Evolutionary conservation across 305 asterid species (phyloP), one percentile per base, ranked within the genome.

Genomic region (Solanum hybrid): DNA sequence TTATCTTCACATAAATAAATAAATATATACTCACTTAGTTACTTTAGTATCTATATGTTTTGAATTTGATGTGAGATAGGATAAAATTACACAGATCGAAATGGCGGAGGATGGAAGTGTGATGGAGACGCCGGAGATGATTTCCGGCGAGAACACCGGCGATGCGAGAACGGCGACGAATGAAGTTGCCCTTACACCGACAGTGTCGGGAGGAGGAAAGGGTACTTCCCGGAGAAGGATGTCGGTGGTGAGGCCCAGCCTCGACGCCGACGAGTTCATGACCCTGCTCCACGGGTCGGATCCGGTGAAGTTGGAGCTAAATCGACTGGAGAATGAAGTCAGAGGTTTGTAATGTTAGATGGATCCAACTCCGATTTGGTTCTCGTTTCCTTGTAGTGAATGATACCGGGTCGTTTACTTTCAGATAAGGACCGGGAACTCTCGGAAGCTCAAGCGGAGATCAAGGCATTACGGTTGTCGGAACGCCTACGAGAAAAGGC

Each of bases 401-500:
- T 31, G 27, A 76, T 32, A 76, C 81, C 7, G 27, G 37, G 14
- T 76, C 81, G 80, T 8, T 22, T 38, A 20, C 36, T 91, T 92
- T 88, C 93, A 95, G 98, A 95, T 91, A 95, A 95, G 93, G 98
- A 95, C 14, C 93, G 98, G 91, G 98, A 95, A 90, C 89, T 95
- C 92, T 95, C 94, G 88, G 98, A 95, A 91, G 95, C 97, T 8
- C 96, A 91, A 64, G 95, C 96, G 32, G 95, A 93, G 95, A 95
- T 94, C 94, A 95, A 88, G 92, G 96, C 98, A 72, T 90, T 95
- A 89, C 92, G 90, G 93, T 89, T 92, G 51, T 95, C 98, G 0
- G 98, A 95, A 92, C 93, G 98, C 31, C 93, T 95, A 80, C 94
- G 98, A 7, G 98, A 95, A 92, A 95, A 94, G 89, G 98, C 98